Percentiles rank a stretch among this genome's conserved stretches.
These are phyloP conservation scores for Monilinia fructicola DNA, from an alignment of 2,329 filamentous ascomycete genomes.

Conservation along the genomic window DNA sequence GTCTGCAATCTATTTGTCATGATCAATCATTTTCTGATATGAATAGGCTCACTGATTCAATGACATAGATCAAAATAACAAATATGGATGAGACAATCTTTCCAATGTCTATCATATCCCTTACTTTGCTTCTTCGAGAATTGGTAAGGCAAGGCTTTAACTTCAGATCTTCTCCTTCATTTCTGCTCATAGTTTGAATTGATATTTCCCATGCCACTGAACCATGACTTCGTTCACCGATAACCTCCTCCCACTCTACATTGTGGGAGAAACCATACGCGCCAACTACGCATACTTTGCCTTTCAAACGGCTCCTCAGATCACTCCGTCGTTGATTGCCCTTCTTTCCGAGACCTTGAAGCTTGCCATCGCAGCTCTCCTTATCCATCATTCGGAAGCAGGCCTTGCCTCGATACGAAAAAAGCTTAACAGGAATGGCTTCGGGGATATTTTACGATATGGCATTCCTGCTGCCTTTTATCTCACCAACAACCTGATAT, in stretches of 20 bases:
- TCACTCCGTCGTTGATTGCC: constrained; percentile 29
- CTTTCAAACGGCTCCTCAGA: constrained; percentile 29
- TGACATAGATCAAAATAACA: constrained; percentile 3
- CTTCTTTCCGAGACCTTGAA: constrained; percentile 31
- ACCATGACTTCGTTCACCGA: constrained; percentile 20
- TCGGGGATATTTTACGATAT: constrained; percentile 27
- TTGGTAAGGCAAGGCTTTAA: not conserved
- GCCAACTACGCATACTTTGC: constrained; percentile 34
- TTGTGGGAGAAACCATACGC: constrained; percentile 30
- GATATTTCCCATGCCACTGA: not conserved
- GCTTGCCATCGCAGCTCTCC: constrained; percentile 27
- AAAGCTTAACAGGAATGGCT: constrained; percentile 16
- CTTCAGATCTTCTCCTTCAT: not conserved
- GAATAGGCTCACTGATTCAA: not conserved
- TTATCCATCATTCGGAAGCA: constrained; percentile 24
- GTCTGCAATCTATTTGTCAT: not conserved
- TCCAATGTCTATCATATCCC: not conserved
- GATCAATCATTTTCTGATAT: not conserved
- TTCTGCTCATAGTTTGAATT: not conserved
- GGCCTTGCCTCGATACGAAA: constrained; percentile 17
- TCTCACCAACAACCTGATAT: constrained; percentile 33
- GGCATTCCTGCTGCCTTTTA: constrained; percentile 32
- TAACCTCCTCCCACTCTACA: constrained; percentile 21
- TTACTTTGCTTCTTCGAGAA: constrained; percentile 6
- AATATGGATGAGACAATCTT: constrained; percentile 3